Base-by-base conservation (phyloP, 768 basidiomycete species). In the Leccinum disarticulatum region DNA sequence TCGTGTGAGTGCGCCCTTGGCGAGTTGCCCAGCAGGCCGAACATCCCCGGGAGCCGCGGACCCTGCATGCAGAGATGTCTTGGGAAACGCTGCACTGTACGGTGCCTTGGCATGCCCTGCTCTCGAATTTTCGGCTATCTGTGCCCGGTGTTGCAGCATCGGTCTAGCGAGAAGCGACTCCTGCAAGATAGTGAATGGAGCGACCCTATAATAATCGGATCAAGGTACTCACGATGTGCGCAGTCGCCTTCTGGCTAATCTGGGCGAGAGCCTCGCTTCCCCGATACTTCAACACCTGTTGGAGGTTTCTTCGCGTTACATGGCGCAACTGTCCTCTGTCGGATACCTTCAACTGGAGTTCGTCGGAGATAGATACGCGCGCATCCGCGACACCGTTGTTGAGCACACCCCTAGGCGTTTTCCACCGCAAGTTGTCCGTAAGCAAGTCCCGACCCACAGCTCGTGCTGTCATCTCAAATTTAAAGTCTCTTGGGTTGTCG, bases 401-500 rank as follows among this genome's bases (percentile, higher is more conserved):
- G 47, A 87, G 79, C 35, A 87, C 69, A 33, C 76, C 68, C 47
- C 77, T 71, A 15, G 83, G 79, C 19, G 76, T 73, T 48, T 78
- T 71, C 41, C 65, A 73, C 60, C 75, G 77, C 38, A 91, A 70
- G 61, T 79, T 83, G 62, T 82, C 79, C 51, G 81, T 81, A 59
- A 90, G 68, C 36, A 93, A 66, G 68, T 98, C 95, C 80, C 91
- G 86, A 1, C 94, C 97, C 31, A 95, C 81, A 2, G 92, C 85
- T 55, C 92, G 85, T 25, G 96, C 90, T 15, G 91, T 88, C 80
- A 95, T 85, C 72, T 95, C 93, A 70, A 87, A 90, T 61, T 87
- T 86, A 47, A 98, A 77, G 76, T 99, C 97, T 59, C 83, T 80
- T 15, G 93, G 93, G 68, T 91, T 90, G 78, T 98, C 97, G 31